These are phyloP conservation scores for Penicillium coprophilum DNA, from an alignment of 495 filamentous ascomycete species.

Conservation along the genomic window DNA sequence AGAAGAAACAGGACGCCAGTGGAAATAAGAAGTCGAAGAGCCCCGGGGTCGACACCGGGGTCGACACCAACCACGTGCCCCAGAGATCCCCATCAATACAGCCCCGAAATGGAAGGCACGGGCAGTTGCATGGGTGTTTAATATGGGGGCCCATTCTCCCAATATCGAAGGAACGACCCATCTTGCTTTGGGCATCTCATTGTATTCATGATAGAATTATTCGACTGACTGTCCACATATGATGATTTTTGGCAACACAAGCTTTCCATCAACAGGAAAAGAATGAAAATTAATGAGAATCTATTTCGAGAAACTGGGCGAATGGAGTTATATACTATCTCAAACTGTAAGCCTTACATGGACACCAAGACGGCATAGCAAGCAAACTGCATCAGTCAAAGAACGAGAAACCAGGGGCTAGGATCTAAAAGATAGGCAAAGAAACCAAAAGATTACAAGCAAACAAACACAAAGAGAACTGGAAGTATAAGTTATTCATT, in stretches of 20 bases:
- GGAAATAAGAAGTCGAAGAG: not conserved
- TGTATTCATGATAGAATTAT: too few species aligned
- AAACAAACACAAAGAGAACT: not conserved
- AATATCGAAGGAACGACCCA: not conserved
- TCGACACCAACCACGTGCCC: not conserved
- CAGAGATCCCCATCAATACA: too few species aligned
- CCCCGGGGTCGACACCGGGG: too few species aligned
- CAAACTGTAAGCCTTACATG: not conserved
- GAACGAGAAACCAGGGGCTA: not conserved
- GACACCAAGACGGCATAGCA: not conserved
- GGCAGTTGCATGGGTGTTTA: too few species aligned
- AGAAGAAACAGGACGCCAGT: not conserved
- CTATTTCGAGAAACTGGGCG: not conserved
- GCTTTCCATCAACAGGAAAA: too few species aligned
- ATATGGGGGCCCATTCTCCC: not conserved
- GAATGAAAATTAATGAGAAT: not conserved
- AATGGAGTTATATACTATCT: not conserved
- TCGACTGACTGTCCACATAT: too few species aligned
- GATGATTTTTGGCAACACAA: too few species aligned
- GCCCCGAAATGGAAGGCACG: too few species aligned
- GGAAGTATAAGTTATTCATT: constrained; percentile 16
- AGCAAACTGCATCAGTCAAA: not conserved
- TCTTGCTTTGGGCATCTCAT: too few species aligned
- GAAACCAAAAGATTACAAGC: not conserved
- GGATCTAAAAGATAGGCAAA: not conserved